Conservation (phyloP, 345 rosid genomes). For the Stellera chamaejasme region DNA sequence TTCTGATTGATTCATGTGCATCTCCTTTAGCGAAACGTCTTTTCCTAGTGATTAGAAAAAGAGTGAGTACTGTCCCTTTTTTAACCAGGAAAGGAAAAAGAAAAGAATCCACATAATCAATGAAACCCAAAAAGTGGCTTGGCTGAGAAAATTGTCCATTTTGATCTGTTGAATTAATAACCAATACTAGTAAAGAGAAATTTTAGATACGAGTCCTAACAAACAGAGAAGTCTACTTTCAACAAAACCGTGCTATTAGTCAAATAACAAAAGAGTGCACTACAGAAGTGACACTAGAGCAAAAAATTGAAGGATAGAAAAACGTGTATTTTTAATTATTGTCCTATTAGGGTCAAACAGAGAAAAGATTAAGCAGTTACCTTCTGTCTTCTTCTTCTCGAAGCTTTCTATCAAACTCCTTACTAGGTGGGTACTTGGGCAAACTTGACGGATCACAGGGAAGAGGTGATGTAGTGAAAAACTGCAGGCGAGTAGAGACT, state of each 20-base stretch:
- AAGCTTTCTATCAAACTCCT: conserved; percentile 48
- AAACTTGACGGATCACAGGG: conserved; percentile 56
- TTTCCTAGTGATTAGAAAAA: conserved; percentile 22
- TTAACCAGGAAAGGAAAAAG: conserved; percentile 3
- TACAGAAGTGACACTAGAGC: neutral
- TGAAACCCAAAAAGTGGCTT: neutral
- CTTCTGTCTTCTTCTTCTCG: conserved; percentile 43
- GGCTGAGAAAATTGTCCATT: neutral
- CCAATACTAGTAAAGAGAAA: neutral
- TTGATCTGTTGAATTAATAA: neutral
- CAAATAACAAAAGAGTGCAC: neutral
- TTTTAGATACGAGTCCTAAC: neutral
- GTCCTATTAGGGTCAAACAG: conserved; percentile 4
- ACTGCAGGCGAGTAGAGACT: conserved; percentile 21
- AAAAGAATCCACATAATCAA: no score
- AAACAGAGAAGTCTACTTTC: neutral
- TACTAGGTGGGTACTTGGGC: conserved; percentile 60
- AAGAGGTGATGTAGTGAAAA: conserved; percentile 44
- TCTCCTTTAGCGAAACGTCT: conserved; percentile 30
- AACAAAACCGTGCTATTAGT: neutral
- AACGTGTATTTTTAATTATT: neutral
- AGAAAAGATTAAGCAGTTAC: conserved; percentile 13
- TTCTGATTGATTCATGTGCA: conserved; percentile 24
- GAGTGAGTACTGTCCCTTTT: neutral
- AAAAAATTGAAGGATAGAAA: neutral